Conservation (phyloP, 2,329 filamentous ascomycete genomes). For the Colletotrichum liriopes region DNA sequence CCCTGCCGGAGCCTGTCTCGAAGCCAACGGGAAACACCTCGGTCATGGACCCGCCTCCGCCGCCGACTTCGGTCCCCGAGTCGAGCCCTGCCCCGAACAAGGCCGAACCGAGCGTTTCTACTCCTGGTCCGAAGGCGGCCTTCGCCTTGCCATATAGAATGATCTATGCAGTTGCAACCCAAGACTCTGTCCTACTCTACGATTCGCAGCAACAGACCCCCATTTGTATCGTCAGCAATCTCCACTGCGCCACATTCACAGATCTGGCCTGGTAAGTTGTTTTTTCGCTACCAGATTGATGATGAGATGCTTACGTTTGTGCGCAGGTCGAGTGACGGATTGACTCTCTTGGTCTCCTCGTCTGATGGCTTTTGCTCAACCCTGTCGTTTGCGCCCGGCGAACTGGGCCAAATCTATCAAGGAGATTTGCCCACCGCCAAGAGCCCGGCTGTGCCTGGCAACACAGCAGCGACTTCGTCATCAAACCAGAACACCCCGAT, state of each 20-base stretch:
- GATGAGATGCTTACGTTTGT: constrained; percentile 5
- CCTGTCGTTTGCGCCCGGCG: constrained; percentile 85
- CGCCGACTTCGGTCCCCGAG: constrained; percentile 66
- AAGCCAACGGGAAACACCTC: constrained; percentile 71
- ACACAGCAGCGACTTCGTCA: constrained; percentile 51
- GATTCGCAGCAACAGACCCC: constrained; percentile 98
- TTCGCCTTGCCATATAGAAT: constrained; percentile 94
- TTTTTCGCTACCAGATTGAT: not conserved
- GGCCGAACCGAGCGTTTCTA: constrained; percentile 63
- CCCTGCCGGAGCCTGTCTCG: constrained; percentile 86
- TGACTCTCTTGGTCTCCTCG: constrained; percentile 88
- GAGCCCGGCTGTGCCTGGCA: constrained; percentile 53
- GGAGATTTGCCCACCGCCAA: constrained; percentile 73
- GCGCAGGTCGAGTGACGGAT: constrained; percentile 65
- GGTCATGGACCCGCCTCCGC: constrained; percentile 87
- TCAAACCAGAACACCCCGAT: constrained; percentile 78
- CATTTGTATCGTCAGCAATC: constrained; percentile 93
- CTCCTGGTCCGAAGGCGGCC: constrained; percentile 76
- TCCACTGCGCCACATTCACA: constrained; percentile 98
- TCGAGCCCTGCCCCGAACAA: constrained; percentile 53
- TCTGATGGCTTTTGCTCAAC: constrained; percentile 98
- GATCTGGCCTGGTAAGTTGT: constrained; percentile 89
- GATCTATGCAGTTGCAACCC: constrained; percentile 96
- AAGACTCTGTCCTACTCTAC: constrained; percentile 94
- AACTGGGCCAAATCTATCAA: constrained; percentile 87